phyloP scores from a whole-genome alignment of 495 filamentous ascomycete species.

The Aspergillus incahuasiensis region DNA sequence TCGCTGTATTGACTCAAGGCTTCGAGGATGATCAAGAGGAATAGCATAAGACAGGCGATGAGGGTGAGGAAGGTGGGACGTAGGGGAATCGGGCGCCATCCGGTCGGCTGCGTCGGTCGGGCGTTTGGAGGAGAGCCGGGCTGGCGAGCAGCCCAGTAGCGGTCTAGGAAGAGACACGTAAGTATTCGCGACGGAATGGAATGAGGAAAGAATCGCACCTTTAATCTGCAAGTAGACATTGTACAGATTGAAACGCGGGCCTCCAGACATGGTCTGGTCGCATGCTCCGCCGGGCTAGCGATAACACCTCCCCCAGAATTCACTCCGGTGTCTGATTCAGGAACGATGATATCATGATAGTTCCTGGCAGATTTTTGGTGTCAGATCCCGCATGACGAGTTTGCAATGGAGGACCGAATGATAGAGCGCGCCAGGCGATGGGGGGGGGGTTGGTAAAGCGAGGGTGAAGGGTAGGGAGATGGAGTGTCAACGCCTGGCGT shows the following conservation, averaged over 20 bases:
- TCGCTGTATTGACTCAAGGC: constrained; percentile 33
- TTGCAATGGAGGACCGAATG: background rate
- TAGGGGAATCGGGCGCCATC: constrained; percentile 37
- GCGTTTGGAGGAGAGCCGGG: constrained; percentile 11
- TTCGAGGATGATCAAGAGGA: constrained; percentile 28
- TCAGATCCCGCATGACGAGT: background rate
- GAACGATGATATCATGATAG: constrained; percentile 4
- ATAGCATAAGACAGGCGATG: constrained; percentile 22
- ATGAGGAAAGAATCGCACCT: background rate
- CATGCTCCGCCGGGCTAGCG: constrained; percentile 14
- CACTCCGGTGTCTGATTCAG: constrained; percentile 6
- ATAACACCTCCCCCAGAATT: constrained; percentile 3
- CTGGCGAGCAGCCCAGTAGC: constrained; percentile 5
- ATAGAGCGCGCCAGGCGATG: background rate
- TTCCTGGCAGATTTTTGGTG: background rate
- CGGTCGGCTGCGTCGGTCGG: constrained; percentile 10
- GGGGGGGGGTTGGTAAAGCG: background rate
- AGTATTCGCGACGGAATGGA: background rate
- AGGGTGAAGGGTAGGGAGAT: background rate
- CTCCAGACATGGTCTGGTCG: constrained; percentile 18
- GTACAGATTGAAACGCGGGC: constrained; percentile 8
- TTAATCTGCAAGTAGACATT: constrained; percentile 13
- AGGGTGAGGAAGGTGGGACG: constrained; percentile 30
- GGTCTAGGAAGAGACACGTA: background rate
- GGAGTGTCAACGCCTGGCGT: background rate